phyloP scores from a whole-genome alignment of 108 stramenopile genomes.

The Fistulifera solaris region DNA sequence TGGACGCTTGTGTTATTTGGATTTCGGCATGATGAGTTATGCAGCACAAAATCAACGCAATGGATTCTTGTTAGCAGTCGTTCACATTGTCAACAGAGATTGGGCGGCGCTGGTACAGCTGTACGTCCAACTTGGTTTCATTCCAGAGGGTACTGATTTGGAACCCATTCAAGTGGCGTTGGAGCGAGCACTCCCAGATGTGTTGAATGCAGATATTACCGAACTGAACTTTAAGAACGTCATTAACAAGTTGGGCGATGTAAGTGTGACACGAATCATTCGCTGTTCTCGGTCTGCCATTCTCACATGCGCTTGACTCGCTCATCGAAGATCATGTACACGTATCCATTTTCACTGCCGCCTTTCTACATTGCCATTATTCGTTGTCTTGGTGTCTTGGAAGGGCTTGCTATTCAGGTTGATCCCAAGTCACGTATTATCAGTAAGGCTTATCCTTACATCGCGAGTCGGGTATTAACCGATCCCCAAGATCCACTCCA shows the following conservation, averaged over 20 bases:
- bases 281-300: too few species aligned
- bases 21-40: conserved; percentile 96
- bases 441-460: conserved; percentile 90
- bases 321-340: conserved; percentile 73
- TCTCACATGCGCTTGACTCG: too few species aligned
- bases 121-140: conserved; percentile 88
- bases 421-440: conserved; percentile 86
- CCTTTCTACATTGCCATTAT: conserved; percentile 98
- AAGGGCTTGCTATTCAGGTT: conserved; percentile 92
- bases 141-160: conserved; percentile 77
- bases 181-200: conserved; percentile 88
- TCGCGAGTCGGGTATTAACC: conserved; percentile 89
- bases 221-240: conserved; percentile 97
- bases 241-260: conserved; percentile 86
- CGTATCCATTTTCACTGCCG: conserved; percentile 90
- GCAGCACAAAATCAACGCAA: conserved; percentile 81
- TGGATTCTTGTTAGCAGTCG: conserved; percentile 91
- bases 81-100: conserved; percentile 95
- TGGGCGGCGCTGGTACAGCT: conserved; percentile 80
- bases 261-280: too few species aligned
- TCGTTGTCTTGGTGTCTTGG: conserved; percentile 92
- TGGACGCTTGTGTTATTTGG: conserved; percentile 85
- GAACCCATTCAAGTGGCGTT: conserved; percentile 84
- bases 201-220: conserved; percentile 81
- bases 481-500: conserved; percentile 76